Evolutionary conservation across 805 yeast genomes (phyloP).

Genomic region (Yarrowia sp.): DNA sequence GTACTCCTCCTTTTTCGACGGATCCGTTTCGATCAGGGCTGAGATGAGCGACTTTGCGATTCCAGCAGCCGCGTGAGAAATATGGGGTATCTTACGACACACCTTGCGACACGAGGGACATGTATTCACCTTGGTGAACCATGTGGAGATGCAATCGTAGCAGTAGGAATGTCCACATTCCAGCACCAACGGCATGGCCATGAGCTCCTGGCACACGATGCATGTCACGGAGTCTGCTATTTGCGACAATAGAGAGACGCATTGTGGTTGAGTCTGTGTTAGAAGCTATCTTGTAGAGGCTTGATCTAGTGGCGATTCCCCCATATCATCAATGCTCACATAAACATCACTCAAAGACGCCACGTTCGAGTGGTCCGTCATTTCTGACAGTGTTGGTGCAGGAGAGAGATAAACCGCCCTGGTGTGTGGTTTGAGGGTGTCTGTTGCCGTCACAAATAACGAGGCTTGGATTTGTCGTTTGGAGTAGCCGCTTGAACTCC

Average conservation of each 20-base stretch:
- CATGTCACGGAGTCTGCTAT: slow-evolving; percentile 51
- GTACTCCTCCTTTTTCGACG: not conserved
- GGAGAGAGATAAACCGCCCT: not conserved
- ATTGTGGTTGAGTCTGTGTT: slow-evolving; percentile 14
- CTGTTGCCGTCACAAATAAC: not conserved
- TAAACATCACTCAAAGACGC: not conserved
- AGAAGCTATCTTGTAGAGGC: not conserved
- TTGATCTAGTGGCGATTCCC: too few relatives aligned
- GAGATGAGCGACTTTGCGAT: not conserved
- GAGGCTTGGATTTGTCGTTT: too few relatives aligned
- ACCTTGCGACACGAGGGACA: slow-evolving; percentile 45
- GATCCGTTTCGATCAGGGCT: slow-evolving; percentile 6
- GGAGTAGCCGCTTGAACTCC: too few relatives aligned
- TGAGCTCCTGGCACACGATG: slow-evolving; percentile 65
- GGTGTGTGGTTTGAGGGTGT: not conserved
- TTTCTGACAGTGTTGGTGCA: not conserved
- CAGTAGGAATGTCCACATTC: slow-evolving; percentile 74
- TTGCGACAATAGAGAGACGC: slow-evolving; percentile 33
- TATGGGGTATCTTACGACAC: slow-evolving; percentile 1
- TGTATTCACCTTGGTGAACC: slow-evolving; percentile 45
- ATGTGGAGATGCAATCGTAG: slow-evolving; percentile 52
- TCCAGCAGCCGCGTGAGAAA: slow-evolving; percentile 5
- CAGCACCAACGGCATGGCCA: slow-evolving; percentile 63
- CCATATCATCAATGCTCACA: not conserved
- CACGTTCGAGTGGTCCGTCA: not conserved